Percentiles rank a stretch among this genome's conserved stretches.
Evolutionary conservation across 2,329 filamentous ascomycete genomes (phyloP).

Genomic region (Exophiala calicioides): DNA sequence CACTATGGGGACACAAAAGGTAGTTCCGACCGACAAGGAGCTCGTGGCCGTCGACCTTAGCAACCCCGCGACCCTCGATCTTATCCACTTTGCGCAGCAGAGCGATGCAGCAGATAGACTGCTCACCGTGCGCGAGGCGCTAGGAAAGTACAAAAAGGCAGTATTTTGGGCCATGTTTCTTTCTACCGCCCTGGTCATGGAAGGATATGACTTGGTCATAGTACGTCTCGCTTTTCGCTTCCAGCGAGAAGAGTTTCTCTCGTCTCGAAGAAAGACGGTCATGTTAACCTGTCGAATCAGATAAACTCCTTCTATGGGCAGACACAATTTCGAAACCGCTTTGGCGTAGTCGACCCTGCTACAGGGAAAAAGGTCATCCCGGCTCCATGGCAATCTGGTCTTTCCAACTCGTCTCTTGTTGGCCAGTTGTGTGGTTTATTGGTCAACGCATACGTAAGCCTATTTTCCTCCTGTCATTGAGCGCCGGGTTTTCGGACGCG

Average conservation of each 20-base stretch:
- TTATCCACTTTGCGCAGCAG: slow-evolving; percentile 20
- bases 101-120: slow-evolving; percentile 28
- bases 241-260: slow-evolving; percentile 39
- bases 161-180: slow-evolving; percentile 33
- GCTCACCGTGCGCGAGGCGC: slow-evolving; percentile 27
- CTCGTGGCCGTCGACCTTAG: not conserved
- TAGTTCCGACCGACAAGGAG: slow-evolving; percentile 8
- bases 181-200: slow-evolving; percentile 32
- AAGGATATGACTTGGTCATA: slow-evolving; percentile 33
- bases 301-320: slow-evolving; percentile 19
- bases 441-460: slow-evolving; percentile 30
- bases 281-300: slow-evolving; percentile 38
- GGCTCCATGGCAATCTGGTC: slow-evolving; percentile 38
- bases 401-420: not conserved
- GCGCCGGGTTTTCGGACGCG: slow-evolving; percentile 42
- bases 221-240: slow-evolving; percentile 17
- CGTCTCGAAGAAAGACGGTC: slow-evolving; percentile 47
- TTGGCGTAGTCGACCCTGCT: slow-evolving; percentile 9
- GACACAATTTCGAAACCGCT: slow-evolving; percentile 14
- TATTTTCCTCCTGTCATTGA: too few species aligned
- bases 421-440: slow-evolving; percentile 34
- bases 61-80: slow-evolving; percentile 7
- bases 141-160: slow-evolving; percentile 32
- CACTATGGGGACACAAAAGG: too few species aligned
- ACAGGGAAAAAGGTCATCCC: slow-evolving; percentile 15